Conservation (phyloP, 2,329 filamentous ascomycete species). For the Magnaporthiopsis poae region DNA sequence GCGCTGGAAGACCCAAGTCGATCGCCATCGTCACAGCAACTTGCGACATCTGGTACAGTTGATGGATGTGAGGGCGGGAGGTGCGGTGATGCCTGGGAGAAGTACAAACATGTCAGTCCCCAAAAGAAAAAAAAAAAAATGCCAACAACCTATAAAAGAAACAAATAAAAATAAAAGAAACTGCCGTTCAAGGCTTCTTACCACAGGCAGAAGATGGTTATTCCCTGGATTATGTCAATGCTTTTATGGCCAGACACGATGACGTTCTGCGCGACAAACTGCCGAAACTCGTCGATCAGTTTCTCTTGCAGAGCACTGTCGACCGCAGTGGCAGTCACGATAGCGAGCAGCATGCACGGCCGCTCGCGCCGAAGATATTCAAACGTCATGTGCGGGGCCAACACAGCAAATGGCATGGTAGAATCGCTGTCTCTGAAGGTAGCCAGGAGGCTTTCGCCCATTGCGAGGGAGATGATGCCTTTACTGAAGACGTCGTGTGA, state of each 20-base stretch:
- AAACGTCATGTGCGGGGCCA: constrained; percentile 11
- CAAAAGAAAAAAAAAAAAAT: not conserved
- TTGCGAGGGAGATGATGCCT: constrained; percentile 12
- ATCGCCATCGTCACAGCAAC: constrained; percentile 15
- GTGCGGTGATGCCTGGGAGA: constrained; percentile 14
- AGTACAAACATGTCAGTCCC: not conserved
- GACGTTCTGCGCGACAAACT: constrained; percentile 13
- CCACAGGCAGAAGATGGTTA: constrained; percentile 17
- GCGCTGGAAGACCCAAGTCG: constrained; percentile 12
- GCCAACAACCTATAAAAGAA: no score
- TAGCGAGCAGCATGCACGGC: constrained; percentile 15
- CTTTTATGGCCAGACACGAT: constrained; percentile 14
- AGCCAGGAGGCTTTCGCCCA: constrained; percentile 9
- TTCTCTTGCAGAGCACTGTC: constrained; percentile 10
- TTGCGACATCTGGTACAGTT: constrained; percentile 17
- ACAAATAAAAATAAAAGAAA: no score
- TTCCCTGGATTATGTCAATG: constrained; percentile 16
- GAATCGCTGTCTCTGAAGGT: constrained; percentile 7
- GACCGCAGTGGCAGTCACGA: constrained; percentile 1
- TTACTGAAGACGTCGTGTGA: constrained; percentile 8
- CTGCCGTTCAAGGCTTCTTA: constrained; percentile 2
- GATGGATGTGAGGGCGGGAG: constrained; percentile 12
- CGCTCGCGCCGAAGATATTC: constrained; percentile 14
- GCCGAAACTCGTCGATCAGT: constrained; percentile 15
- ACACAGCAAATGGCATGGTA: constrained; percentile 14